Conservation (phyloP, 2,329 filamentous ascomycete species). For the Clonostachys sp. region DNA sequence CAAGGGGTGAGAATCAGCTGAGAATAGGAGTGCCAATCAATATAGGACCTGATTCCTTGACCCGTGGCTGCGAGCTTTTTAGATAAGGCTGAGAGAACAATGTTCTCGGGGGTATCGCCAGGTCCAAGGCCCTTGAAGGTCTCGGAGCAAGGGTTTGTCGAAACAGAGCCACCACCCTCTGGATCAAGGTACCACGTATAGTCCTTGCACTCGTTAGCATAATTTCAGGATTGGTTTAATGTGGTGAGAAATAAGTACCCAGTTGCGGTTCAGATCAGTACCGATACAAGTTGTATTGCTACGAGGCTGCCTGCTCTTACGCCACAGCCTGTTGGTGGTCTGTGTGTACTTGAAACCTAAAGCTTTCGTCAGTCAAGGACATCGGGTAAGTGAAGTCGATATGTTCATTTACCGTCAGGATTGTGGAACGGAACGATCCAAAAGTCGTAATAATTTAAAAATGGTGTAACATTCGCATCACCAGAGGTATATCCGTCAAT, state of each 20-base stretch:
- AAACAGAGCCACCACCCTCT: conserved; percentile 25
- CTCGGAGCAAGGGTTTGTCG: conserved; percentile 37
- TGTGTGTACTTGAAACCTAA: conserved; percentile 48
- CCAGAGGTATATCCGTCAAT: conserved; percentile 32
- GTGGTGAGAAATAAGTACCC: conserved; percentile 17
- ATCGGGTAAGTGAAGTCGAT: neutral
- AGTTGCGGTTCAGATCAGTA: conserved; percentile 49
- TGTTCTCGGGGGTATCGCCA: conserved; percentile 41
- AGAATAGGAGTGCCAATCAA: conserved; percentile 56
- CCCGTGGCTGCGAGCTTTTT: conserved; percentile 28
- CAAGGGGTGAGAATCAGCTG: conserved; percentile 51
- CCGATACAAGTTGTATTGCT: conserved; percentile 36
- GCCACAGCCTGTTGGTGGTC: conserved; percentile 43
- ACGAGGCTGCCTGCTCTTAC: conserved; percentile 43
- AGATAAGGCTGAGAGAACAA: conserved; percentile 39
- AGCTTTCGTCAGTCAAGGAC: no score
- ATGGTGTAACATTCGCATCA: conserved; percentile 28
- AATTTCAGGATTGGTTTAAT: neutral
- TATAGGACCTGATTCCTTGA: conserved; percentile 47
- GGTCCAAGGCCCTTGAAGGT: conserved; percentile 33
- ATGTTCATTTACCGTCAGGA: conserved; percentile 35
- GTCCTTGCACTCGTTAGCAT: neutral
- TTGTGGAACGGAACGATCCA: conserved; percentile 52
- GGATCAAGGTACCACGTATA: conserved; percentile 25
- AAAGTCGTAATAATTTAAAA: conserved; percentile 53